Evolutionary conservation across 164 flowering plant species (phyloP).

Genomic region (Brasenia schreberi): DNA sequence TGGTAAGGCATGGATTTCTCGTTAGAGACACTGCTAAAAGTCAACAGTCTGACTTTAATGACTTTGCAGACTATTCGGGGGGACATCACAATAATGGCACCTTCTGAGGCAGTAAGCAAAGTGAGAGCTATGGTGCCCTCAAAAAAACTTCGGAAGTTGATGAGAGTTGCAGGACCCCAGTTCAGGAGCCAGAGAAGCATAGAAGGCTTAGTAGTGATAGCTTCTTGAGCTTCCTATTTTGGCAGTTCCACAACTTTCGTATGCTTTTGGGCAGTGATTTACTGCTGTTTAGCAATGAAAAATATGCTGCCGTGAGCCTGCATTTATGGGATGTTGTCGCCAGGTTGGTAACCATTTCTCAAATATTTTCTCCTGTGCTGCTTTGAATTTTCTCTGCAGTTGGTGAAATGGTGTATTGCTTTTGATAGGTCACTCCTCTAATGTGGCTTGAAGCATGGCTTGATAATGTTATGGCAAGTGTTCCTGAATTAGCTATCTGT

Average conservation of each 20-base stretch:
- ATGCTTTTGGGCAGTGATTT: conserved; percentile 96
- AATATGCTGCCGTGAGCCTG: conserved; percentile 88
- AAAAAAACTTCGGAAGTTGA: conserved; percentile 55
- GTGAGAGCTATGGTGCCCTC: conserved; percentile 36
- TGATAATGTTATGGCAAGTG: conserved; percentile 98
- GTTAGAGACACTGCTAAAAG: conserved; percentile 14
- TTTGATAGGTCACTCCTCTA: conserved; percentile 67
- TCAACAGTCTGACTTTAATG: conserved; percentile 19
- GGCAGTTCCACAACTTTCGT: conserved; percentile 96
- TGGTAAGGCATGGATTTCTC: conserved; percentile 18
- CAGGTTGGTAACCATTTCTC: conserved; percentile 7
- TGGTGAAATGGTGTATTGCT: neutral
- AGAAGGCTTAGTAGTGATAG: conserved; percentile 53
- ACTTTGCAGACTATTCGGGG: conserved; percentile 19
- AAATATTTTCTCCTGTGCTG: neutral
- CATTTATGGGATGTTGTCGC: conserved; percentile 77
- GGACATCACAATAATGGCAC: conserved; percentile 22
- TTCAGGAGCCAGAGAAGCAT: conserved; percentile 76
- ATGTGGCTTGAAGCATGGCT: conserved; percentile 99
- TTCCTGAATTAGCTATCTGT: conserved; percentile 94
- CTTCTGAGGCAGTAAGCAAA: conserved; percentile 41
- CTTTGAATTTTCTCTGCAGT: neutral
- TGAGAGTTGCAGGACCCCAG: conserved; percentile 47
- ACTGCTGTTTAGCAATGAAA: conserved; percentile 90
- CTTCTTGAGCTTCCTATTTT: conserved; percentile 64